Base-by-base conservation (phyloP, 345 rosid species). In the Erodium maritimum region DNA sequence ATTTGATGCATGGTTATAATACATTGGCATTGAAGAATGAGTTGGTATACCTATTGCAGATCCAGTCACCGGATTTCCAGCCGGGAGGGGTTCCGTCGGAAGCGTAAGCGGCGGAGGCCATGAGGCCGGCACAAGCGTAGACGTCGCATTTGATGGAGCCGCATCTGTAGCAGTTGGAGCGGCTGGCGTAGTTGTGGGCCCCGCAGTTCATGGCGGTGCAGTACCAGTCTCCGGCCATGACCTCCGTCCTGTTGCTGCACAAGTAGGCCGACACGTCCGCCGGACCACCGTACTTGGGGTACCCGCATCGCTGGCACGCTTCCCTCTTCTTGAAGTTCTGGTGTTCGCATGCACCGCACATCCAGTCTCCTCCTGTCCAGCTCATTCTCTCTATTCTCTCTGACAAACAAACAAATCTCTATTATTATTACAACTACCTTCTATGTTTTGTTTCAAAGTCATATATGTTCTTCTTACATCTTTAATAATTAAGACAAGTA, bases 11-110 rank as follows among this genome's bases (percentile, higher is more conserved):
- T n/a, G n/a, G n/a, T n/a, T n/a, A n/a, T n/a, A n/a, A n/a, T n/a
- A n/a, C n/a, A n/a, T n/a, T n/a, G n/a, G n/a, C n/a, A n/a, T n/a
- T n/a, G n/a, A n/a, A n/a, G n/a, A n/a, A n/a, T n/a, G n/a, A n/a
- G n/a, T n/a, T n/a, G n/a, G 23, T 23, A 63, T 58, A 86, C 87
- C 82, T 74, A 3, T 79, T 73, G 79, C 99, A 93, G 62, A 87
- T 71, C 99, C 99, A 93, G 74, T 93, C 99, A 20, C 99, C 99
- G 34, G 80, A 52, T 77, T 89, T 89, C 99, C 99, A 93, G 8
- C 96, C 96, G 0, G 96, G 80, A 37, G 86, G 88, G 22, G 21
- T 65, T 60, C 67, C 65, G 50, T 79, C 75, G 61, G 80, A 80
- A 20, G 74, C 50, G 21, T 69, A 72, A 23, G 62, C 24, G 25